These are phyloP conservation scores for Podospora comata DNA, from an alignment of 495 filamentous ascomycete genomes.

Conservation along the genomic window DNA sequence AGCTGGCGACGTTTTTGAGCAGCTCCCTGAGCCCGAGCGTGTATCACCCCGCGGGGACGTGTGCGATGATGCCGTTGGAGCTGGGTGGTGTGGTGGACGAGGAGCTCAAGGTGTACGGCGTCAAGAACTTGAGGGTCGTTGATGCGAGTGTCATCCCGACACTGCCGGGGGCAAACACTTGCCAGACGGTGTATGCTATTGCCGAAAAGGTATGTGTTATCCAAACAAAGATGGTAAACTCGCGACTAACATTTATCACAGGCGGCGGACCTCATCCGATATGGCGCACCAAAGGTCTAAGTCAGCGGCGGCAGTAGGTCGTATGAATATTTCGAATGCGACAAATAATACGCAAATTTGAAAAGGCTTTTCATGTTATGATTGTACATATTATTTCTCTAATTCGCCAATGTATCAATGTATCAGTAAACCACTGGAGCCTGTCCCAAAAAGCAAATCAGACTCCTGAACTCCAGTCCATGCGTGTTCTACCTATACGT, in stretches of 20 bases:
- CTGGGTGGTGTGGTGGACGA: slow-evolving; percentile 52
- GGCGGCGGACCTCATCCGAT: slow-evolving; percentile 25
- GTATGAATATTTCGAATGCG: background rate
- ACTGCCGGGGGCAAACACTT: slow-evolving; percentile 41
- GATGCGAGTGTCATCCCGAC: slow-evolving; percentile 44
- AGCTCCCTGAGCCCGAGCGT: slow-evolving; percentile 37
- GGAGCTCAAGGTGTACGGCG: slow-evolving; percentile 42
- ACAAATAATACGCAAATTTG: background rate
- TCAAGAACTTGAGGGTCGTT: slow-evolving; percentile 39
- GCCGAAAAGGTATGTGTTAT: slow-evolving; percentile 39
- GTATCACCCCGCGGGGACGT: slow-evolving; percentile 44
- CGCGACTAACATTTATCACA: background rate
- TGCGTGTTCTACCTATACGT: background rate
- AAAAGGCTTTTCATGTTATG: background rate
- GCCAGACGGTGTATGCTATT: slow-evolving; percentile 43
- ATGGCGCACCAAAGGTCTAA: slow-evolving; percentile 6
- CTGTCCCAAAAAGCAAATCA: background rate
- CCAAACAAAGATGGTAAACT: background rate
- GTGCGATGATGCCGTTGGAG: slow-evolving; percentile 49
- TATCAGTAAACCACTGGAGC: background rate
- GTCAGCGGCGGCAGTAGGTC: background rate
- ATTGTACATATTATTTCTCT: background rate
- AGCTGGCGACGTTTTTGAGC: slow-evolving; percentile 31
- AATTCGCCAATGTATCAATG: background rate
- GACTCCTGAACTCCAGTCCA: background rate